Base-by-base conservation (phyloP, 2,329 filamentous ascomycete species). In the Fusarium virguliforme region DNA sequence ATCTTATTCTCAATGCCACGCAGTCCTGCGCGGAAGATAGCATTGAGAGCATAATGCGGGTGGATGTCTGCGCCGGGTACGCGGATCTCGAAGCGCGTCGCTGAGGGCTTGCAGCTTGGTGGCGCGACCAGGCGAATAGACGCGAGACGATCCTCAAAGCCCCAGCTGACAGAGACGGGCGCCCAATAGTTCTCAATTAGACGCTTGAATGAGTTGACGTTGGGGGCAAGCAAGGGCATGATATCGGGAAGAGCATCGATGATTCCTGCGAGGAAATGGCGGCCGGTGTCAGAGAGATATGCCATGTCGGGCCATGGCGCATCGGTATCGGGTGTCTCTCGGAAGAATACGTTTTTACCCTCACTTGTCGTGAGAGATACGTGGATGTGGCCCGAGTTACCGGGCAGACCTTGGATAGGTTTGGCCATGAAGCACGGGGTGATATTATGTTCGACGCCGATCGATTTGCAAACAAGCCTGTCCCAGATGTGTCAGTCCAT, bases 341-440 rank as follows among this genome's bases (percentile, higher is more conserved):
- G 48, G 30, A 22, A 28, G 7, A 53, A 53, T 13, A 18, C 28
- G 10, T 53, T 53, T n/a, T 53, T 30, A 5, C 48, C 30, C 6
- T 18, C 6, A 8, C 24, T 40, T 8, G 24, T 22, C 26, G 35
- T 66, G 4, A 66, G 26, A 10, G 64, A 66, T 3, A 66, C 60
- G 24, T 66, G 64, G 12, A 64, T 63, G 12, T 66, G 64, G 1
- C 64, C 64, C 6, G 64, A 66, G 28, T 66, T 66, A n/a, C 64
- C 64, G 1, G 64, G 60, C 40, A 66, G 62, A 9, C 64, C 64
- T 4, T 66, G 64, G 5, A 66, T 26, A 3, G 64, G 64, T 12
- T 66, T 66, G 12, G 64, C 64, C 64, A 66, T 63, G 46, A 66
- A 66, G 13, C 64, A 66, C 10, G 64, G 64, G 2, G 64, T 66